A percentile compares a stretch with the other conserved stretches of the same genome.
phyloP scores from a whole-genome alignment of 1,284 basidiomycete genomes.

The Cystobasidium slooffiae region DNA sequence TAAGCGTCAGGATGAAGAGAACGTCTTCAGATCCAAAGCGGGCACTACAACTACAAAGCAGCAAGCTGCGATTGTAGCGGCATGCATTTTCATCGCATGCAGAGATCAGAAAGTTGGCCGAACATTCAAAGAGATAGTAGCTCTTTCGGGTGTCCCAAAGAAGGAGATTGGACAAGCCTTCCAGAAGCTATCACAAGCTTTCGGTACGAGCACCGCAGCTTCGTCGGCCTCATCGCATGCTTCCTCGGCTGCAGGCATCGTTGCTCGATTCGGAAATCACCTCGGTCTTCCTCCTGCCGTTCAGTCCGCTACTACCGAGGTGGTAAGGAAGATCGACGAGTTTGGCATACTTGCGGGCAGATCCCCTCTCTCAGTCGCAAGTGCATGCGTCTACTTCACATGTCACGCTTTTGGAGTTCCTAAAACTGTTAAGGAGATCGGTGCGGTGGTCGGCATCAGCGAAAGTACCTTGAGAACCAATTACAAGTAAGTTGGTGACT shows the following conservation, averaged over 20 bases:
- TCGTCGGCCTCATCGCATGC: slow-evolving; percentile 54
- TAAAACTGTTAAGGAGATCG: slow-evolving; percentile 82
- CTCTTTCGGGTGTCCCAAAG: slow-evolving; percentile 89
- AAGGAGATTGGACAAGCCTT: slow-evolving; percentile 94
- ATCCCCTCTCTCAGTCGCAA: slow-evolving; percentile 93
- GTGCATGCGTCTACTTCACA: slow-evolving; percentile 92
- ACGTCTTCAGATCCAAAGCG: slow-evolving; percentile 81
- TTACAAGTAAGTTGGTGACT: slow-evolving; percentile 54
- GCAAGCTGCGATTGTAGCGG: slow-evolving; percentile 89
- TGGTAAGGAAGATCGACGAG: slow-evolving; percentile 78
- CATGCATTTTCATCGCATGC: slow-evolving; percentile 97
- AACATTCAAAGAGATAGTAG: slow-evolving; percentile 95
- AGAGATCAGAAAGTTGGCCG: slow-evolving; percentile 89
- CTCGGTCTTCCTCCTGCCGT: slow-evolving; percentile 82
- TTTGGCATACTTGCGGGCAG: slow-evolving; percentile 88
- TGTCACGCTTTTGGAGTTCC: slow-evolving; percentile 75
- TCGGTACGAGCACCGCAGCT: slow-evolving; percentile 63
- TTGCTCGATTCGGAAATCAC: slow-evolving; percentile 94
- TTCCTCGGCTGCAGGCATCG: slow-evolving; percentile 76
- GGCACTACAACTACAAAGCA: slow-evolving; percentile 58
- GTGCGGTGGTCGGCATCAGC: slow-evolving; percentile 92
- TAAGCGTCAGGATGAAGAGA: slow-evolving; percentile 94
- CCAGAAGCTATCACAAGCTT: slow-evolving; percentile 89
- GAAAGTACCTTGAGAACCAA: slow-evolving; percentile 89
- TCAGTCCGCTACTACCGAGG: slow-evolving; percentile 80